Conservation (phyloP, 495 filamentous ascomycete genomes). For the Podospora conica region DNA sequence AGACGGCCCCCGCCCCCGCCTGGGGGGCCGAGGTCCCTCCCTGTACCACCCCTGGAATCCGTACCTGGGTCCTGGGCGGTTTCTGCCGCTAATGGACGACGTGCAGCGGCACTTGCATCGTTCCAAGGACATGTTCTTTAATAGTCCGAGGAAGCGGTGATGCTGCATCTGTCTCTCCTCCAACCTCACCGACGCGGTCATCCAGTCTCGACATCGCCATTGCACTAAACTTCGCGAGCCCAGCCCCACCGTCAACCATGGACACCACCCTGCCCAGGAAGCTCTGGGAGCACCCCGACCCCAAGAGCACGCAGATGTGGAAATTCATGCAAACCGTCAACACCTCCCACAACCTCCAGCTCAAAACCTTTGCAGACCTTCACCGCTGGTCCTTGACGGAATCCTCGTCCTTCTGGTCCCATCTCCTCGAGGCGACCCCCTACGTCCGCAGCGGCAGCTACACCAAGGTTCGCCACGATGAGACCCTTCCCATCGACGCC, state of each 20-base stretch:
- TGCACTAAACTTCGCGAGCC: neutral
- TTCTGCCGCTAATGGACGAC: neutral
- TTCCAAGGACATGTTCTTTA: no score
- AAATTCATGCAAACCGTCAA: conserved; percentile 47
- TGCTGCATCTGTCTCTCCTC: neutral
- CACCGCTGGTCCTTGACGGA: conserved; percentile 56
- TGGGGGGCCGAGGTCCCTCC: neutral
- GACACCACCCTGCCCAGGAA: conserved; percentile 36
- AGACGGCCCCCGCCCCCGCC: neutral
- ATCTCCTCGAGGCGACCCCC: conserved; percentile 51
- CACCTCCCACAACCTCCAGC: conserved; percentile 30
- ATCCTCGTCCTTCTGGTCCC: conserved; percentile 60
- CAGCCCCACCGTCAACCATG: neutral
- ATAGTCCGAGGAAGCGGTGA: neutral
- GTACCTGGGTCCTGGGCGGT: neutral
- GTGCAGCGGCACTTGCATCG: neutral
- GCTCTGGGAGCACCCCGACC: conserved; percentile 51
- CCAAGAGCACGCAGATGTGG: conserved; percentile 47
- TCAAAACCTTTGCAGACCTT: conserved; percentile 59
- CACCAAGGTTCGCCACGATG: conserved; percentile 53
- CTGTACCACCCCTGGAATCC: neutral
- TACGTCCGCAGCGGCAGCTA: conserved; percentile 58
- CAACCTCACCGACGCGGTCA: neutral
- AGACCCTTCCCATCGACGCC: conserved; percentile 58
- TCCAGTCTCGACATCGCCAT: no score